Conservation (phyloP, 805 yeast species). For the Candida schatavii region DNA sequence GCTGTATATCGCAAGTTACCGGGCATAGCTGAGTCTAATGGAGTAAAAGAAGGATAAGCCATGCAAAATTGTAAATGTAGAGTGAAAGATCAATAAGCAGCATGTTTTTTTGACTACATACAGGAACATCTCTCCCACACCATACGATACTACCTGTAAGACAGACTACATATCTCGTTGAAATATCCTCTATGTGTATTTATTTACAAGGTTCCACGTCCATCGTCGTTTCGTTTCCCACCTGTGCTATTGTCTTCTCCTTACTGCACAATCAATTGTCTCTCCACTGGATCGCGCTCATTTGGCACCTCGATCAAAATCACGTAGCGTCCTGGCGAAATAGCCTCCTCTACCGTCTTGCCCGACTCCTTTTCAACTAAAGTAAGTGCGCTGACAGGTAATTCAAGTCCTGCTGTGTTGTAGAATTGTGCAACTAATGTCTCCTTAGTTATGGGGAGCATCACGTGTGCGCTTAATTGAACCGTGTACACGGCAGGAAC, state of each 20-base stretch:
- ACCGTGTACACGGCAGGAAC: slow-evolving; percentile 25
- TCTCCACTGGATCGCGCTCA: slow-evolving; percentile 17
- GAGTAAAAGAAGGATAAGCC: neutral
- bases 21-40: slow-evolving; percentile 11
- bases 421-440: slow-evolving; percentile 21
- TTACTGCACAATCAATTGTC: slow-evolving; percentile 5
- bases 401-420: slow-evolving; percentile 30
- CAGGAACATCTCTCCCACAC: no score
- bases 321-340: slow-evolving; percentile 23
- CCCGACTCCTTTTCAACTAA: slow-evolving; percentile 5
- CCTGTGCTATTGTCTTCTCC: neutral
- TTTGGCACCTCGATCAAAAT: slow-evolving; percentile 29
- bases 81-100: neutral
- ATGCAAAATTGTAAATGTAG: neutral
- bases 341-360: slow-evolving; percentile 12
- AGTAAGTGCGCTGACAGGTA: slow-evolving; percentile 24
- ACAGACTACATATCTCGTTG: no score
- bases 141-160: no score
- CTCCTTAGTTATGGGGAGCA: slow-evolving; percentile 27
- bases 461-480: slow-evolving; percentile 11
- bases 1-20: slow-evolving; percentile 34
- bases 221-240: neutral
- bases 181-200: no score
- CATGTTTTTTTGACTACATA: no score
- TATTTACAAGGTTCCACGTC: no score